Base-by-base conservation (phyloP, 306 rosid genomes). In the Fragaria ananassa region DNA sequence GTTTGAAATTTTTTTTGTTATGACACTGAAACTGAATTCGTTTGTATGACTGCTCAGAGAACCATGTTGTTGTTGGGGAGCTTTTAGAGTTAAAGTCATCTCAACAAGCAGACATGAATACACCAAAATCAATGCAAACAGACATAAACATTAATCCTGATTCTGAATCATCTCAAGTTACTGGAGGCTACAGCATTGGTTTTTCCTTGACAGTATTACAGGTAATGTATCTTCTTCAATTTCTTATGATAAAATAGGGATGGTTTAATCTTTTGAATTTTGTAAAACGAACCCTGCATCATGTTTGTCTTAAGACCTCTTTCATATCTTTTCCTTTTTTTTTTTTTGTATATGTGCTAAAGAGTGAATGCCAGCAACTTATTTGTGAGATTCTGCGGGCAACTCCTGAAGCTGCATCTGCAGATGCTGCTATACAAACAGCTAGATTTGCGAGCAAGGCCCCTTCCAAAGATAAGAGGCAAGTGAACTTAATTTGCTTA, bases 311-410 rank as follows among this genome's bases (percentile, higher is more conserved):
- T n/a, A 61, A 78, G 64, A 74, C 57, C 44, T 73, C 44, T 41
- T 74, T 62, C 41, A 69, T 76, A 45, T 79, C 44, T 62, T 29
- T 75, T 60, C 63, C 75, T 25, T 25, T 25, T 25, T 80, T 61
- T 72, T 6, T 74, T 53, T 61, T 23, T 25, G 25, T 58, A 62
- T 47, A 13, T 83, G 51, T 78, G 75, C 74, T 51, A 21, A 66
- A 96, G 99, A 96, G 99, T 82, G 99, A 93, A 85, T 96, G 99
- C 87, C 99, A 96, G 84, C 99, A 96, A 87, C 94, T 96, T 75
- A 86, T 96, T 82, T 96, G 99, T 82, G 99, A 96, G 86, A 88
- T 96, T 81, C 86, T 96, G 80, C 98, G 99, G 74, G 96, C 99
- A 77, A 96, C 99, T 80, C 99, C 98, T 49, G 99, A 96, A 87